Conservation (phyloP, 768 basidiomycete species). For the Russula sp. region DNA sequence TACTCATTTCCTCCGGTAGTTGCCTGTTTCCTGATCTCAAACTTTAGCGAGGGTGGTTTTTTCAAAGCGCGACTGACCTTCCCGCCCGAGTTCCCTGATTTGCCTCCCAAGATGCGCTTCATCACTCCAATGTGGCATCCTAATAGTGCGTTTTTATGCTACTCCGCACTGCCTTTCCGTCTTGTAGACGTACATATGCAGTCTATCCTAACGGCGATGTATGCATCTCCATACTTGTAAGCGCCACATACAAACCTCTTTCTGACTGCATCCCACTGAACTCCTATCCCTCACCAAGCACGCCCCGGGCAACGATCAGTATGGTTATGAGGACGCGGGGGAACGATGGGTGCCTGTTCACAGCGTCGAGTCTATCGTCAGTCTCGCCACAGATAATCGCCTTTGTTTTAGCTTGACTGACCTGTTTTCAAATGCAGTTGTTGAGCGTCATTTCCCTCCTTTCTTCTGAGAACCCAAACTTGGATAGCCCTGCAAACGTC, state of each 20-base stretch:
- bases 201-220: conserved; percentile 92
- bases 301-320: conserved; percentile 93
- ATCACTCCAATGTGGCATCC: conserved; percentile 97
- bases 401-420: conserved; percentile 2
- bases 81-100: conserved; percentile 82
- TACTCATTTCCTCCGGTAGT: conserved; percentile 10
- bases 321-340: conserved; percentile 92
- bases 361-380: conserved; percentile 91
- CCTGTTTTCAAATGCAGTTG: conserved; percentile 46
- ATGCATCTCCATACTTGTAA: conserved; percentile 90
- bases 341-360: conserved; percentile 99
- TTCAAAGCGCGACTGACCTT: conserved; percentile 88
- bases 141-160: conserved; percentile 58
- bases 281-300: conserved; percentile 44
- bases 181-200: conserved; percentile 27
- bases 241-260: conserved; percentile 22
- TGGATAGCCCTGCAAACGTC: conserved; percentile 92
- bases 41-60: conserved; percentile 84
- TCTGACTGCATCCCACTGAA: conserved; percentile 12
- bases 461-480: conserved; percentile 85
- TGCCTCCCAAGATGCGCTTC: conserved; percentile 94
- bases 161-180: not conserved
- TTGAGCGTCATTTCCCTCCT: conserved; percentile 94
- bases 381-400: conserved; percentile 20
- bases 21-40: conserved; percentile 18